Base-by-base conservation (phyloP, 148 eudicot genomes). In the Vaccinium macrocarpon region DNA sequence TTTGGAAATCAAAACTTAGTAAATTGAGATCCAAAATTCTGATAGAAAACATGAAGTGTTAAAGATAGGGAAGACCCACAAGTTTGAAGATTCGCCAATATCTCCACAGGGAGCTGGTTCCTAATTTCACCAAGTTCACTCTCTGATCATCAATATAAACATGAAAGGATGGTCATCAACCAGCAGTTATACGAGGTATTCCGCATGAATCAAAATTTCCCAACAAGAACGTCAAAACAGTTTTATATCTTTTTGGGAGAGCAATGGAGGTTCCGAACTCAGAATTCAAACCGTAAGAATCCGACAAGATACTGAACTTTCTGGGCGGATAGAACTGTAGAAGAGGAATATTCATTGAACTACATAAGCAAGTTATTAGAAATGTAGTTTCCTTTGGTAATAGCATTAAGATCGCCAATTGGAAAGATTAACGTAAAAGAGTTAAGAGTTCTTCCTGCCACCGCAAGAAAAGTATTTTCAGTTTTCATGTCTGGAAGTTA, bases 101-200 rank as follows among this genome's bases (percentile, higher is more conserved):
- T 93, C 94, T 93, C 96, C 97, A 90, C 59, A 97, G 87, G 42
- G 99, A 92, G 87, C 89, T 88, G 87, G 93, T 95, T 83, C 98
- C 95, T 61, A 97, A 94, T 87, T 89, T 95, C 52, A 91, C 89
- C 75, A 97, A 81, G 88, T 92, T 93, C 87, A 92, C 91, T 84
- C 84, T 90, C 97, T 97, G 97, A 23, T 84, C 59, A 81, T 53
- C 79, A 49, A 55, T 29, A 76, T 49, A 75, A 72, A 76, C 27
- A 18, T 49, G 18, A 72, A 81, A 80, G 56, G 61, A n/a, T 15
- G 70, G 46, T 55, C 18, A 68, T 68, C 32, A 83, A 62, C 38
- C 19, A 10, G 55, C 19, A 53, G 8, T 56, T 75, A 25, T 25
- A 25, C 11, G 27, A 3, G 14, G 21, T 32, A 80, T 29, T 70